Evolutionary conservation across 1,139 yeast genomes (phyloP).

Genomic region (Candida pseudocylindracea): DNA sequence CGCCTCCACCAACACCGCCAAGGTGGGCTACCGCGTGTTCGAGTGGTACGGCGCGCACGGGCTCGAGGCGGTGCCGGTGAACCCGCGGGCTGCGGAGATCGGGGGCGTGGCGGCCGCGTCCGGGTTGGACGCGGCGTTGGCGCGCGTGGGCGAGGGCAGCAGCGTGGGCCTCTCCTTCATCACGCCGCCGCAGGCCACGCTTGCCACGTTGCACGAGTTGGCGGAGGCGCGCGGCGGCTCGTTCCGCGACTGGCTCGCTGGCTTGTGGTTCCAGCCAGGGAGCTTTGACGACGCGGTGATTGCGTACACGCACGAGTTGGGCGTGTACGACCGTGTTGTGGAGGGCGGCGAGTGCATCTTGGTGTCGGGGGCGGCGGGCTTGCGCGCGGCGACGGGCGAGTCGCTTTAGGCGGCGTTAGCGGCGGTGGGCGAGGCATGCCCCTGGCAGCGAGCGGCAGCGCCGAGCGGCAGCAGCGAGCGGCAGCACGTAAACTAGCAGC

Average conservation of each 20-base stretch:
- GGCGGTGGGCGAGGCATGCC: too few relatives aligned
- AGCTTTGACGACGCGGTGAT: slow-evolving; percentile 36
- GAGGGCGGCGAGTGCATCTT: slow-evolving; percentile 48
- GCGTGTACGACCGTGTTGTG: slow-evolving; percentile 21
- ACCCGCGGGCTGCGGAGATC: slow-evolving; percentile 27
- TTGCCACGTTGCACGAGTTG: slow-evolving; percentile 20
- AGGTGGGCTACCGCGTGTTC: slow-evolving; percentile 52
- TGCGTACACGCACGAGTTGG: slow-evolving; percentile 14
- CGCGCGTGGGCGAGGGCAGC: slow-evolving; percentile 15
- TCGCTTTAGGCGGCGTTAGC: too few relatives aligned
- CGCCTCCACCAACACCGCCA: slow-evolving; percentile 40
- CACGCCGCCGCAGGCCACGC: slow-evolving; percentile 49
- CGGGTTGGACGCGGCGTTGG: slow-evolving; percentile 9
- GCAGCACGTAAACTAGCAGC: too few relatives aligned
- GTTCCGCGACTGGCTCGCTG: slow-evolving; percentile 14
- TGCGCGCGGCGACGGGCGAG: slow-evolving; percentile 5
- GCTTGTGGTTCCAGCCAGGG: slow-evolving; percentile 76
- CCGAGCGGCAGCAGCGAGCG: too few relatives aligned
- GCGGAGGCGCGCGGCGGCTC: slow-evolving; percentile 10
- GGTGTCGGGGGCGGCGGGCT: slow-evolving; percentile 42
- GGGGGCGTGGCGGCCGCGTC: slow-evolving; percentile 17
- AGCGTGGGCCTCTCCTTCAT: slow-evolving; percentile 29
- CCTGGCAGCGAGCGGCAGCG: too few relatives aligned
- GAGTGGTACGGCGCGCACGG: slow-evolving; percentile 40
- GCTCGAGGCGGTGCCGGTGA: slow-evolving; percentile 45